Evolutionary conservation across 768 basidiomycete genomes (phyloP), one percentile per base, ranked within the genome.

Genomic region (Kwoniella botswanensis): DNA sequence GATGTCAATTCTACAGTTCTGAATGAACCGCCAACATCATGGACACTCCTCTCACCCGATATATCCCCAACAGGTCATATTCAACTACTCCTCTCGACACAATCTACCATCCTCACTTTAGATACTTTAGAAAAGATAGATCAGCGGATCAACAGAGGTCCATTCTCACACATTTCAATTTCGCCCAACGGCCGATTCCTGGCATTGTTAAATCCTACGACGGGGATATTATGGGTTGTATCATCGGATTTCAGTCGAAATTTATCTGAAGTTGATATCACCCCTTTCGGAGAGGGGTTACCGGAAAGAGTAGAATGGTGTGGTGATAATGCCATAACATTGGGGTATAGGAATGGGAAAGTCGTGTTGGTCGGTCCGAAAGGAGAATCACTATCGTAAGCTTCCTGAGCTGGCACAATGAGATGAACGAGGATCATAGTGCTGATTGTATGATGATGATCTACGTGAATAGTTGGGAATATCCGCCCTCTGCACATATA

Each of bases 141-240:
- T 82, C 76, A 97, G 83, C 89, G 91, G 12, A 85, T 98, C 10
- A 90, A 90, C 9, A 88, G 92, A 42, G 96, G 95, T 0, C 97
- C 97, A 2, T 98, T 98, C 82, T 88, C 88, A 0, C 91, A 91
- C 75, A 87, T 98, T 63, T 88, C 91, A 0, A 91, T 93, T 3
- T 98, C 96, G 0, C 96, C 97, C 0, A 95, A 94, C 76, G 96
- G 96, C 46, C 94, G 95, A 76, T 90, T 93, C 57, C 86, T 98
- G 17, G 94, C 94, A 0, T 85, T 98, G 2, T 29, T 42, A 15
- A 85, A 96, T 46, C 93, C 92, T 1, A 64, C 71, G 65, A 85
- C 86, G 12, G 90, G 90, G 6, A 85, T 88, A 4, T 88, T 98
- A 35, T 93, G 92, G 91, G 95, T 98, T 44, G 93, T 98, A n/a